Conservation (phyloP, 2,329 filamentous ascomycete genomes). For the Venturia effusa region DNA sequence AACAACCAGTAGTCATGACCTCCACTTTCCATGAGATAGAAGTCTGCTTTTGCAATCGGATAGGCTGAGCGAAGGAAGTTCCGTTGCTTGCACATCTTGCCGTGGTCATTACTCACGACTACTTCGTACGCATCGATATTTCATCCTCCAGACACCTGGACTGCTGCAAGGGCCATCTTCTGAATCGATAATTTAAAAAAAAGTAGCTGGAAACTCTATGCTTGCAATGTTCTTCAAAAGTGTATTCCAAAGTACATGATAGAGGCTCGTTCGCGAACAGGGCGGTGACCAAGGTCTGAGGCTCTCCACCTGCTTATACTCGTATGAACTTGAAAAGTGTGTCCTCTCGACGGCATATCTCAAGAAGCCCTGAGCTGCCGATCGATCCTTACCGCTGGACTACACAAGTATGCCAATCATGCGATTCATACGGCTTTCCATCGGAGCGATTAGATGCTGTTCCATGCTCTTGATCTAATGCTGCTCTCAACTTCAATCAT, state of each 20-base stretch:
- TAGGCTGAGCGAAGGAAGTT: slow-evolving; percentile 6
- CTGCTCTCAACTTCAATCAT: not conserved
- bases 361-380: not conserved
- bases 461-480: not conserved
- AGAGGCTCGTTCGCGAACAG: not conserved
- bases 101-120: slow-evolving; percentile 7
- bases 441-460: not conserved
- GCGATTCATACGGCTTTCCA: not conserved
- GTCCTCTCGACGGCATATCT: not conserved
- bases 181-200: not conserved
- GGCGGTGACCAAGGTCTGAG: not conserved
- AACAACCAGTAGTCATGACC: slow-evolving; percentile 10
- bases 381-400: not conserved
- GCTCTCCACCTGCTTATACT: too few relatives aligned
- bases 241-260: not conserved
- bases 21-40: not conserved
- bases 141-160: not conserved
- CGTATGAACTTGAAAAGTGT: not conserved
- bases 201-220: too few relatives aligned
- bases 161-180: slow-evolving; percentile 3
- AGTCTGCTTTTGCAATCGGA: slow-evolving; percentile 3
- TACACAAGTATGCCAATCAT: not conserved
- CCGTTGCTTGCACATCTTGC: slow-evolving; percentile 8
- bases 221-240: not conserved
- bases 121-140: slow-evolving; percentile 7